Conservation (phyloP, 2,329 filamentous ascomycete genomes). For the Fusarium sp. region DNA sequence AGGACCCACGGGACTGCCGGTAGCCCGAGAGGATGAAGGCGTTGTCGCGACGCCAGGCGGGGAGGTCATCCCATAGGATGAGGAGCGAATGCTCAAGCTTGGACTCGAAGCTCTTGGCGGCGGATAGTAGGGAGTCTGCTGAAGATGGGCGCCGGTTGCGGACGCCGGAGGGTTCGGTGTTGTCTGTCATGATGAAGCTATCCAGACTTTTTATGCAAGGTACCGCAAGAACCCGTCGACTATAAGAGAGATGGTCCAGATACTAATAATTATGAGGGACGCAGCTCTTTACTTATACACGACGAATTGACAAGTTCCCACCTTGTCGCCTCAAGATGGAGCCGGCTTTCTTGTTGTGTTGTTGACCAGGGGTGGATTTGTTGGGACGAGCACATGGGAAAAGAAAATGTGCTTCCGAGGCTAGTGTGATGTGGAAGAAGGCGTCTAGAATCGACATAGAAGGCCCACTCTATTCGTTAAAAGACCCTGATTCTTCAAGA, state of each 20-base stretch:
- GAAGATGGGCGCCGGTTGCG: conserved; percentile 46
- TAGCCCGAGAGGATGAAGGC: conserved; percentile 67
- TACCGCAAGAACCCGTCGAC: background rate
- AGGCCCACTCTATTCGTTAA: conserved; percentile 30
- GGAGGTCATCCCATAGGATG: conserved; percentile 69
- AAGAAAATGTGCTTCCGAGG: conserved; percentile 40
- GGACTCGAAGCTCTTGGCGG: conserved; percentile 50
- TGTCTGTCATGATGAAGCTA: conserved; percentile 37
- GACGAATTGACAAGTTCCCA: conserved; percentile 24
- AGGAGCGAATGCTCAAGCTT: conserved; percentile 57
- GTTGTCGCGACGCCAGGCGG: conserved; percentile 71
- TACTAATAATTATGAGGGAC: background rate
- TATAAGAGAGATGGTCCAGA: background rate
- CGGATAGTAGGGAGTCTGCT: conserved; percentile 43
- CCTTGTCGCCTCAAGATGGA: conserved; percentile 23
- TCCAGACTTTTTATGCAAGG: background rate
- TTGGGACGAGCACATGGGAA: conserved; percentile 49
- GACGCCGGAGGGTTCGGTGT: conserved; percentile 24
- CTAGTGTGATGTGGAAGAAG: conserved; percentile 18
- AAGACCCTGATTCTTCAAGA: conserved; percentile 20
- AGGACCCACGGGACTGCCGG: conserved; percentile 63
- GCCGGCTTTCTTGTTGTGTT: conserved; percentile 28
- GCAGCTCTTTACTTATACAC: conserved; percentile 14
- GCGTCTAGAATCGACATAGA: conserved; percentile 26
- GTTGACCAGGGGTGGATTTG: conserved; percentile 42